Base-by-base conservation (phyloP, 225 moss, liverwort and hornwort species). In the Pseudisothecium myosuroides region DNA sequence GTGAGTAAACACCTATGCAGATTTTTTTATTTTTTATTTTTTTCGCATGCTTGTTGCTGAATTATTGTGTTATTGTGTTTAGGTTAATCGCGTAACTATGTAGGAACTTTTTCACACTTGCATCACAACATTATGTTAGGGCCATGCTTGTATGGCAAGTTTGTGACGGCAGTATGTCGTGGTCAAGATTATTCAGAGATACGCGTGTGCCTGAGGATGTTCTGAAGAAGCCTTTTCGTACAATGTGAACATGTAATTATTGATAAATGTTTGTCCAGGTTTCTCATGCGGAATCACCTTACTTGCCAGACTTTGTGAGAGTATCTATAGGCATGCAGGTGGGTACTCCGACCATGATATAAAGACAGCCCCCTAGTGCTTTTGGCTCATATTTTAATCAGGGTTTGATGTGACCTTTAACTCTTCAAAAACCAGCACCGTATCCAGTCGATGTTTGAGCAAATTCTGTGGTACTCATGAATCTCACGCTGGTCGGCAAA, bases 301-400 rank as follows among this genome's bases (percentile, higher is more conserved):
- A 95, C 88, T 74, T 96, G 91, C 89, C 94, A 82, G 95, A 95
- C 76, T 96, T 96, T 76, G 90, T 96, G 73, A 94, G 94, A 90
- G 79, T 96, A 54, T 96, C 96, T 87, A 90, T 93, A 93, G 96
- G 96, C 91, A 96, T 96, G 96, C 96, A 96, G 96, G 96, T 96
- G 90, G 82, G 96, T 87, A 83, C 86, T 90, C 58, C 49, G 83
- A 85, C 54, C 80, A 41, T 52, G 18, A 9, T 77, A 43, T 47
- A 34, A 28, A 82, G 41, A n/a, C 80, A 80, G 55, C 27, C 10
- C 41, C 29, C 28, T 37, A 69, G 49, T 81, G 58, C 71, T 76
- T 83, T 50, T 41, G 69, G 86, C 52, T 80, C 45, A 59, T 83
- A 20, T 65, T 55, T 60, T 17, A 68, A 56, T 74, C 60, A 39